Base-by-base conservation (phyloP, 2,329 filamentous ascomycete species). In the Botryotinia narcissicola region DNA sequence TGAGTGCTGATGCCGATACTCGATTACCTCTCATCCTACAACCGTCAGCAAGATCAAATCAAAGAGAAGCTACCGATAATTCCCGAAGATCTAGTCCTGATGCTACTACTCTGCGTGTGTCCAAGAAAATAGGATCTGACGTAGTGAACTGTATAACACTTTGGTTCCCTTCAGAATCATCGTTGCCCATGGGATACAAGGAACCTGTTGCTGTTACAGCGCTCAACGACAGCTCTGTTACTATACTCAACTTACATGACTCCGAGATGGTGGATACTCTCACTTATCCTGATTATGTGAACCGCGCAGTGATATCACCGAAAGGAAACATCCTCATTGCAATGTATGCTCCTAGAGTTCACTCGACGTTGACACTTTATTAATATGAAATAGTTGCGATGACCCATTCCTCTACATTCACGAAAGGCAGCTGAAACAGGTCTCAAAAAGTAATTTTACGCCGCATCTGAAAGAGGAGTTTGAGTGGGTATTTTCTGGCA, bases 141-240 rank as follows among this genome's bases (percentile, higher is more conserved):
- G 85, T 89, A n/a, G 87, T 91, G 76, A 91, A 91, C 80, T 91
- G 89, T 81, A 87, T 91, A 78, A 91, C 89, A 29, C 82, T 91
- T 44, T 91, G 89, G 89, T 87, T 87, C 1, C 84, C 86, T 3
- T 14, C 77, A 81, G 44, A 78, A 76, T 35, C 74, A 75, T 7
- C 77, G 76, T 64, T 78, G 71, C 77, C 79, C 9, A 82, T 80
- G 25, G 83, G 85, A 63, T 89, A 90, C 79, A 78, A 79, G 25
- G 82, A 84, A 29, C 84, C 87, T 1, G 86, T 95, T n/a, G 92
- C 90, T 70, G 87, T 93, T 63, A 84, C 98, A 79, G 90, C 93
- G 63, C 98, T 98, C 83, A 99, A 99, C 81, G 96, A 98, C 83
- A 92, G 91, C 81, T 94, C 93, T 1, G 92, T 98, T 73, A 91